phyloP scores from a whole-genome alignment of 805 yeast genomes.

The Starmerella apicola region DNA sequence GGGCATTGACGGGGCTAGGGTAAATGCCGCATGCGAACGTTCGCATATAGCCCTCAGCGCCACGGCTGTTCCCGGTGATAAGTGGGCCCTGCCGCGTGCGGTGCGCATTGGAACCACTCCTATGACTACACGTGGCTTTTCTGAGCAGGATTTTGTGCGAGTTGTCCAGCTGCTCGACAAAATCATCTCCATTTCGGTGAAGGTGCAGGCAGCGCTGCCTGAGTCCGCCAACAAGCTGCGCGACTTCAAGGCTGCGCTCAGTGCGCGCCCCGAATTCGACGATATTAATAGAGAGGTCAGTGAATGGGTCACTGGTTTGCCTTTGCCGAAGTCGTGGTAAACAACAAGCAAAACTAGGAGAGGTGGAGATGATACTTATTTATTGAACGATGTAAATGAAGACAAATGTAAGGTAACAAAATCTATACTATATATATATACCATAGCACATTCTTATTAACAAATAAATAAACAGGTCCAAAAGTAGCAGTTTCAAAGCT shows the following conservation, averaged over 20 bases:
- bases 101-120: conserved; percentile 97
- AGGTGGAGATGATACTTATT: no score
- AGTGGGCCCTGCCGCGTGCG: conserved; percentile 92
- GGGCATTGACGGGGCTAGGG: conserved; percentile 90
- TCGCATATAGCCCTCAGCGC: conserved; percentile 91
- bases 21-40: conserved; percentile 87
- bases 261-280: conserved; percentile 25
- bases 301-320: conserved; percentile 19
- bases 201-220: conserved; percentile 68
- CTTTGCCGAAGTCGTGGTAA: conserved; percentile 8
- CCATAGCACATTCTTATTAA: no score
- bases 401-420: no score
- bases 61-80: conserved; percentile 96
- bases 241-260: conserved; percentile 80
- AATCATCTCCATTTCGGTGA: conserved; percentile 63
- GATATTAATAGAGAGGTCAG: conserved; percentile 19
- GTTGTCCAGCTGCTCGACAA: conserved; percentile 67
- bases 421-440: no score
- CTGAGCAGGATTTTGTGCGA: conserved; percentile 69
- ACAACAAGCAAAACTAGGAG: not conserved
- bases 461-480: no score
- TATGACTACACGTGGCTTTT: conserved; percentile 94
- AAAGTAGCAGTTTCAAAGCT: no score
- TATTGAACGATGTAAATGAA: no score
- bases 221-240: conserved; percentile 85